Conservation (phyloP, 2,329 filamentous ascomycete genomes). For the Kalaharituber pfeilii region DNA sequence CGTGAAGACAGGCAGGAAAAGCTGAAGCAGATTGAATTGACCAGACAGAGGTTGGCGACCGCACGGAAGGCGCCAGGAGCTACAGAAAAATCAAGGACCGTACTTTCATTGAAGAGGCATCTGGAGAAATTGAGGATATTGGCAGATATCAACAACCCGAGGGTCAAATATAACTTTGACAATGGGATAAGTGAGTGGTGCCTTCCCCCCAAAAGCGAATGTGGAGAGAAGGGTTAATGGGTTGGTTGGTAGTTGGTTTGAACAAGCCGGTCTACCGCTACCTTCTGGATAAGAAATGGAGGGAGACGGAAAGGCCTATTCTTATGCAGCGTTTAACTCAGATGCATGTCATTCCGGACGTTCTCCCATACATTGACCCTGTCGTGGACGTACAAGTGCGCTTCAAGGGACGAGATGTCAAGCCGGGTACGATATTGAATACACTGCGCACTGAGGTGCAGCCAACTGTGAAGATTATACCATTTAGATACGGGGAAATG, state of each 20-base stretch:
- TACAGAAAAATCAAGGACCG: conserved; percentile 41
- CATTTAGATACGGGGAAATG: conserved; percentile 53
- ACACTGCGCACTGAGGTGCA: conserved; percentile 54
- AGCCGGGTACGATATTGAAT: conserved; percentile 63
- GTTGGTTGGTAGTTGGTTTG: conserved; percentile 48
- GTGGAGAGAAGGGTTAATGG: too few species aligned
- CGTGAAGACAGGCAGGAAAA: conserved; percentile 67
- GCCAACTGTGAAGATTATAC: conserved; percentile 64
- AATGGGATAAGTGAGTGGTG: conserved; percentile 58
- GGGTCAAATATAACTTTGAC: conserved; percentile 86
- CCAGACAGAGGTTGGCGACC: conserved; percentile 49
- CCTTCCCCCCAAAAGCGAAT: not conserved
- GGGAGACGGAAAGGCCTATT: conserved; percentile 59
- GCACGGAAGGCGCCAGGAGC: conserved; percentile 31
- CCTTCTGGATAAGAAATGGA: conserved; percentile 78
- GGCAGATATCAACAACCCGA: conserved; percentile 85
- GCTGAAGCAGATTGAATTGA: conserved; percentile 49
- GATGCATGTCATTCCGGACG: conserved; percentile 73
- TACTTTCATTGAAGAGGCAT: conserved; percentile 53
- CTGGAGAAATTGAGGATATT: conserved; percentile 69
- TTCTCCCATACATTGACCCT: conserved; percentile 64
- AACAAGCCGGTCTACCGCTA: conserved; percentile 88
- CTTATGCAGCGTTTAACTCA: conserved; percentile 72
- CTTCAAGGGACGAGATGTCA: conserved; percentile 53
- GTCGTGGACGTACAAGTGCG: conserved; percentile 62